phyloP scores from a whole-genome alignment of 2,329 filamentous ascomycete species.

The Arthrocladium fulminans region DNA sequence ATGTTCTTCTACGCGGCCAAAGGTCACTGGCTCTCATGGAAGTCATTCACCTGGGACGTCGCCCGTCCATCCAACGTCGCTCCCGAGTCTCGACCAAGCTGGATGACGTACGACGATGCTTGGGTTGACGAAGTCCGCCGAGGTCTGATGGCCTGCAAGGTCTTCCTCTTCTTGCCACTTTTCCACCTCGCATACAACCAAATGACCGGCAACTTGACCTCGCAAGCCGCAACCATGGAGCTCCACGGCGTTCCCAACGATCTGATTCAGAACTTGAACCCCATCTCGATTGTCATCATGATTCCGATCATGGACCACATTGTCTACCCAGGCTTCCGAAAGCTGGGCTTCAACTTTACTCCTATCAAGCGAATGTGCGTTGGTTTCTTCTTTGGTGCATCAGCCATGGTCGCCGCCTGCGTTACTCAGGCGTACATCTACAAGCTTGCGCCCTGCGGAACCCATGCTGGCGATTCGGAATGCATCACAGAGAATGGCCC shows the following conservation, averaged over 20 bases:
- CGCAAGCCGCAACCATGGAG: constrained; percentile 49
- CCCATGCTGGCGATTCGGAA: constrained; percentile 36
- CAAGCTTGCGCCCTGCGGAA: constrained; percentile 45
- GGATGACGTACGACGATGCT: constrained; percentile 76
- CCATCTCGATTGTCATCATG: constrained; percentile 49
- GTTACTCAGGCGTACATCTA: constrained; percentile 54
- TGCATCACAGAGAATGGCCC: constrained; percentile 24
- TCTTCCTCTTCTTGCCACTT: constrained; percentile 50
- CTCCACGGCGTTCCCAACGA: constrained; percentile 50
- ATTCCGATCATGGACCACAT: constrained; percentile 27
- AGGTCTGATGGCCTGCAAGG: constrained; percentile 59
- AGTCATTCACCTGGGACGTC: constrained; percentile 50
- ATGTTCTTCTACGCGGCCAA: constrained; percentile 55
- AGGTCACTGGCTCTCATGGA: constrained; percentile 43
- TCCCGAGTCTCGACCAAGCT: constrained; percentile 42
- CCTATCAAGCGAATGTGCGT: constrained; percentile 48
- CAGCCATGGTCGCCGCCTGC: constrained; percentile 49
- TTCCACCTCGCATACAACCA: constrained; percentile 49
- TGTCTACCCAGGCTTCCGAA: constrained; percentile 51
- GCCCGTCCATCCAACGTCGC: constrained; percentile 59
- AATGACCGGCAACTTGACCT: constrained; percentile 33
- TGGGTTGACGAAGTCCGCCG: constrained; percentile 73
- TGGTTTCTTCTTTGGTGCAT: constrained; percentile 46
- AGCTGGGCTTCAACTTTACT: constrained; percentile 45
- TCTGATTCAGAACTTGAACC: constrained; percentile 51